Evolutionary conservation across 768 basidiomycete species (phyloP), one percentile per base, ranked within the genome.

Genomic region (Punctularia strigosozonata): DNA sequence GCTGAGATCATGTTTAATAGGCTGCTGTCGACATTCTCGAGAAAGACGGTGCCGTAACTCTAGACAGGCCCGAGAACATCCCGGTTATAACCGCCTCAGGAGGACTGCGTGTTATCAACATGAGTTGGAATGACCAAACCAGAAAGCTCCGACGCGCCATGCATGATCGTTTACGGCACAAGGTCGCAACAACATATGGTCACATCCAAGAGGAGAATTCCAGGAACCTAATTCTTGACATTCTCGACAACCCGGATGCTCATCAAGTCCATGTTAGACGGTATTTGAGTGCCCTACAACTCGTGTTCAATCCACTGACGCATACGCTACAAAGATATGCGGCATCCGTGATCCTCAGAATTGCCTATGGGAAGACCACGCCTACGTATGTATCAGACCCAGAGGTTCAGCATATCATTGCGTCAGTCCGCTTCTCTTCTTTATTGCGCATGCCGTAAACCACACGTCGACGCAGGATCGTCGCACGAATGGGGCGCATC

Each of bases 11-110:
- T 32, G 6, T 28, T 21, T 12, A 2, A 12, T 25, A 60, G 50
- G 62, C 61, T 4, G 65, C 60, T 1, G 42, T 55, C 19, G 64
- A 66, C 8, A 61, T 66, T 34, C 54, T 66, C 56, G 57, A 60
- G 40, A 66, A 63, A 39, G 55, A 63, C 28, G 61, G 63, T 0
- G 52, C 50, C 1, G 46, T 51, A n/a, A 41, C 60, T 2, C 51
- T 48, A 0, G 65, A 64, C 39, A 44, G 65, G 3, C 65, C 65
- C 4, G 55, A 57, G 17, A 46, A 38, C 3, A 50, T 66, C 20
- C 55, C 65, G 4, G 61, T 52, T 3, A 54, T 43, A 10, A 47
- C 53, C 1, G 43, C 64, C 4, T 60, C 57, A 0, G 57, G 56
- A 1, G 56, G 56, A 2, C 52, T 62, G 59, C 50, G 60, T 3